Percentiles rank a stretch among this genome's conserved stretches.
Conservation (phyloP, 495 filamentous ascomycete genomes). For the Hyaloscypha bicolor region DNA sequence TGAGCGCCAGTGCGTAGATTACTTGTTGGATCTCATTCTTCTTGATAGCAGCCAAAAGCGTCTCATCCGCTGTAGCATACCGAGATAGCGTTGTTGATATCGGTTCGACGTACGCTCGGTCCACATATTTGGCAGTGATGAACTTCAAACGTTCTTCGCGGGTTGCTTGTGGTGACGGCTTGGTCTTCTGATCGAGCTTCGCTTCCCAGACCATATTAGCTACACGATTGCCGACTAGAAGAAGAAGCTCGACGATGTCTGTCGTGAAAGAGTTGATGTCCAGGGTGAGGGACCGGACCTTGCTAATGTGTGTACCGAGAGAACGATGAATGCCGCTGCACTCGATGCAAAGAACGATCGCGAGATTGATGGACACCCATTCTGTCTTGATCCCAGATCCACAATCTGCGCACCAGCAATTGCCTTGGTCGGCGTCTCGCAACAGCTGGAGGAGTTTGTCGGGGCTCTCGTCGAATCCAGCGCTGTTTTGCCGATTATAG, state of each 20-base stretch:
- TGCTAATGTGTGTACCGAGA: conserved; percentile 95
- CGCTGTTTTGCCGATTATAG: conserved; percentile 65
- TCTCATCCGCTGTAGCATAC: conserved; percentile 82
- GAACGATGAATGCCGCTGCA: conserved; percentile 98
- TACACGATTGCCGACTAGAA: conserved; percentile 89
- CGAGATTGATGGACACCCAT: conserved; percentile 98
- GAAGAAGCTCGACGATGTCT: conserved; percentile 92
- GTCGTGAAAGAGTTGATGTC: conserved; percentile 95
- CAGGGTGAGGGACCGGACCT: conserved; percentile 91
- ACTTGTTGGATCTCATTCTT: conserved; percentile 90
- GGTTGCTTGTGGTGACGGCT: conserved; percentile 73
- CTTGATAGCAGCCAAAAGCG: conserved; percentile 90
- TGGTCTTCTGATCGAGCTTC: conserved; percentile 68
- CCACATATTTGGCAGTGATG: conserved; percentile 93
- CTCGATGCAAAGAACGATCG: conserved; percentile 95
- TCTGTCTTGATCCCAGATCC: conserved; percentile 89
- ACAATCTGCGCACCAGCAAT: conserved; percentile 94
- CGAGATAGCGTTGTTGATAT: conserved; percentile 75
- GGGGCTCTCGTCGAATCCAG: conserved; percentile 77
- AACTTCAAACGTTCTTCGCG: conserved; percentile 89
- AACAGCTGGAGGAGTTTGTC: conserved; percentile 83
- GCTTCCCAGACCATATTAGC: conserved; percentile 98
- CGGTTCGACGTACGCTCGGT: conserved; percentile 76
- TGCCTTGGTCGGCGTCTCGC: conserved; percentile 88
- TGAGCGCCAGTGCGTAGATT: conserved; percentile 85